phyloP scores from a whole-genome alignment of 768 basidiomycete species.

The Naganishia randhawae region DNA sequence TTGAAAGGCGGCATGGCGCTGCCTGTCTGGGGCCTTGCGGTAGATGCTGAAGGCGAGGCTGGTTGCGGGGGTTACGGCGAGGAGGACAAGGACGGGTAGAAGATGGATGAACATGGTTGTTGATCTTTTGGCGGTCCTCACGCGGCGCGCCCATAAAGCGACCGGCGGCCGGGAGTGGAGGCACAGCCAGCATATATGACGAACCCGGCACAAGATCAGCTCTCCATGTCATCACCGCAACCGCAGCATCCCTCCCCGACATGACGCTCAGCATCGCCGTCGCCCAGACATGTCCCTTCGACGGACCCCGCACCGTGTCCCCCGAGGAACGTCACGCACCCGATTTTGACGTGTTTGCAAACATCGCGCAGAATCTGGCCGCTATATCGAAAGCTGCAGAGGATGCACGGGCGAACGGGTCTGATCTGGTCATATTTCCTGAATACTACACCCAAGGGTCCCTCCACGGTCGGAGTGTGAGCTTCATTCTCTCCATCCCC shows the following conservation, averaged over 20 bases:
- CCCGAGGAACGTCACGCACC: not conserved
- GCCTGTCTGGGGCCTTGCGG: no score
- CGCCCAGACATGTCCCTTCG: constrained; percentile 37
- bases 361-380: constrained; percentile 5
- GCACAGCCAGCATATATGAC: no score
- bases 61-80: no score
- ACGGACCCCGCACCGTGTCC: constrained; percentile 23
- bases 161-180: no score
- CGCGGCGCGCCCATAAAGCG: no score
- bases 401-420: not conserved
- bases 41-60: not conserved
- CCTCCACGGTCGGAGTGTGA: constrained; percentile 39
- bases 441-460: constrained; percentile 47
- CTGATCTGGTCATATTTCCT: constrained; percentile 44
- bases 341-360: constrained; percentile 7
- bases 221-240: no score
- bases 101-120: no score
- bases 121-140: no score
- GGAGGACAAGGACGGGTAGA: no score
- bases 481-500: not conserved
- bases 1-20: constrained; percentile 58
- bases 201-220: no score
- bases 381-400: not conserved
- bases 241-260: not conserved
- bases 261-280: constrained; percentile 35